Evolutionary conservation across 257 asterid genomes (phyloP).

Genomic region (Petunia axillaris): DNA sequence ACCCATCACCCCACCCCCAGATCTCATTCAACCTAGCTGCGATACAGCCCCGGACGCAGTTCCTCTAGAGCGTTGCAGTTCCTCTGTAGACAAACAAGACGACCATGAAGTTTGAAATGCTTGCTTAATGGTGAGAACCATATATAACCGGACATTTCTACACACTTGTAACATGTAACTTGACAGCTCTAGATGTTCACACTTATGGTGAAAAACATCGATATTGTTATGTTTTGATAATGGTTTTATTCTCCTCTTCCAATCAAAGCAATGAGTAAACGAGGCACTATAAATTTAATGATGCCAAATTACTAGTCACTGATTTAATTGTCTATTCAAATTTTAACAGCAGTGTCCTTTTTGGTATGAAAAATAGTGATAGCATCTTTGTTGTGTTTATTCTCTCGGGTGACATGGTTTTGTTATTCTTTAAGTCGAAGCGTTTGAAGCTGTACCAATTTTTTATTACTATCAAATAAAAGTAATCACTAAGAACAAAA

Average conservation of each 20-base stretch:
- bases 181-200: too few species aligned
- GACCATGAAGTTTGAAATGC: background rate
- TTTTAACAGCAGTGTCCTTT: background rate
- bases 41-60: too few species aligned
- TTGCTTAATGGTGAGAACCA: background rate
- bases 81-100: background rate
- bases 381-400: background rate
- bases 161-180: background rate
- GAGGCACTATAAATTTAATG: background rate
- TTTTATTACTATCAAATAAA: too few species aligned
- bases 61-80: background rate
- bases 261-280: background rate
- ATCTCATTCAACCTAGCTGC: too few species aligned
- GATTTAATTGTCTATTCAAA: background rate
- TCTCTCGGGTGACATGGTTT: constrained; percentile 14
- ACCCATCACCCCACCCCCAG: too few species aligned
- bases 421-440: background rate
- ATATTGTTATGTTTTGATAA: background rate
- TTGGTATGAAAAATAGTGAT: background rate
- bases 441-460: background rate
- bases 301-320: background rate
- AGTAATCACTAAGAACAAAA: too few species aligned
- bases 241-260: background rate
- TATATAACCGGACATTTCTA: background rate
- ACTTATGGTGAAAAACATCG: background rate